Conservation (phyloP, 192 early-diverging fungal genomes). For the Spizellomyces sp. region DNA sequence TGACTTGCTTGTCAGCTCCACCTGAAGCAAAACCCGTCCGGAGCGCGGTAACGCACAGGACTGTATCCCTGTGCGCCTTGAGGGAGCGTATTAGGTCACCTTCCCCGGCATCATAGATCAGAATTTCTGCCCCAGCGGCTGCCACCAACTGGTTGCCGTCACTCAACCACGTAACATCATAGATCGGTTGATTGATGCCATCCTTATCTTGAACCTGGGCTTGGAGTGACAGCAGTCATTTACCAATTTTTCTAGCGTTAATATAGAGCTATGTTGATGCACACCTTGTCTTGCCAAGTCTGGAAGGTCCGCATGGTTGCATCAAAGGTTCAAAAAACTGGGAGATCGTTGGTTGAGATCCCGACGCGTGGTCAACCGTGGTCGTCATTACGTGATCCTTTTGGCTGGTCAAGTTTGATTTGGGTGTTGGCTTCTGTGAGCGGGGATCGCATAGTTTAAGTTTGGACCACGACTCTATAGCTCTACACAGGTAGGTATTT, state of each 20-base stretch:
- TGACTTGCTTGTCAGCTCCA: conserved; percentile 63
- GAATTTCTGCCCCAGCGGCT: conserved; percentile 50
- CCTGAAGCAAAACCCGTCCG: conserved; percentile 56
- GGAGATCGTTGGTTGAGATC: too few relatives aligned
- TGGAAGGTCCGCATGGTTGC: conserved; percentile 28
- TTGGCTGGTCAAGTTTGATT: too few relatives aligned
- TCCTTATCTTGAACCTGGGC: conserved; percentile 46
- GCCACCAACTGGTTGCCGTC: conserved; percentile 54
- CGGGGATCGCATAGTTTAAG: too few relatives aligned
- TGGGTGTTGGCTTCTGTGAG: too few relatives aligned
- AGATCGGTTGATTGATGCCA: conserved; percentile 50
- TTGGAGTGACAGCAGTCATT: not conserved
- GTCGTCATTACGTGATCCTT: too few relatives aligned
- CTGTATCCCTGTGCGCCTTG: conserved; percentile 59
- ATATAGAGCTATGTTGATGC: not conserved
- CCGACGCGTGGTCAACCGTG: too few relatives aligned
- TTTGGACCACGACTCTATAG: too few relatives aligned
- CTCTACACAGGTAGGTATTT: too few relatives aligned
- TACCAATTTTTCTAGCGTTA: not conserved
- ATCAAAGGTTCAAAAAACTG: too few relatives aligned
- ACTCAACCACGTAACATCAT: conserved; percentile 52
- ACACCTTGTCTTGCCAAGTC: conserved; percentile 38
- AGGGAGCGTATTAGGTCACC: conserved; percentile 56
- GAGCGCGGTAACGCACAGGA: conserved; percentile 33
- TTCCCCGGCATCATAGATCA: conserved; percentile 57